These are phyloP conservation scores for Pythium graminicola DNA, from an alignment of 352 stramenopile genomes.

Conservation along the genomic window DNA sequence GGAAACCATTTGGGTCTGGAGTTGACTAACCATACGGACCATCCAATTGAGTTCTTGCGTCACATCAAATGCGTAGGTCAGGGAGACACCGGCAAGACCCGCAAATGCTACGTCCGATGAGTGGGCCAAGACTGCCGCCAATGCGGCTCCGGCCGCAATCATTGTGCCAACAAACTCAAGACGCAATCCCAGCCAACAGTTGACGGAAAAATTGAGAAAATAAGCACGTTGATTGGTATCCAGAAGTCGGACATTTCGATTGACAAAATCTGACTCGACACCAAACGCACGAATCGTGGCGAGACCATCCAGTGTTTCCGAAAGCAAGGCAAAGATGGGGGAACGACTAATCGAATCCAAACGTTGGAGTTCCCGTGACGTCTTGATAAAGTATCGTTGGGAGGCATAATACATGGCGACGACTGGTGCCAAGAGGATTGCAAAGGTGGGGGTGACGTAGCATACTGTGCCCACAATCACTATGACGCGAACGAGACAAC, in stretches of 20 bases:
- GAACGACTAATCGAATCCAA: constrained; percentile 91
- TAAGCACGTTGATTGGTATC: constrained; percentile 67
- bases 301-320: constrained; percentile 93
- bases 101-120: constrained; percentile 41
- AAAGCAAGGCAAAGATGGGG: constrained; percentile 95
- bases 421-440: constrained; percentile 68
- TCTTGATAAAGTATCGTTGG: constrained; percentile 92
- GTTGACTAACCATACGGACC: constrained; percentile 63
- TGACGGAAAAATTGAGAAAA: constrained; percentile 67
- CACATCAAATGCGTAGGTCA: constrained; percentile 78
- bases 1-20: constrained; percentile 78
- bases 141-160: constrained; percentile 46
- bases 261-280: constrained; percentile 43
- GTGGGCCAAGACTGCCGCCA: constrained; percentile 51
- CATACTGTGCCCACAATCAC: constrained; percentile 60
- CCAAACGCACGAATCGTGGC: constrained; percentile 89
- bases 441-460: constrained; percentile 61
- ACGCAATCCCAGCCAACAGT: constrained; percentile 73
- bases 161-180: constrained; percentile 66
- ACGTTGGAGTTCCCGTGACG: constrained; percentile 90
- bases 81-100: constrained; percentile 55
- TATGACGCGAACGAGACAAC: constrained; percentile 62
- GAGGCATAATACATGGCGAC: constrained; percentile 59
- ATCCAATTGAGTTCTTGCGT: constrained; percentile 75
- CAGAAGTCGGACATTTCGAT: constrained; percentile 45